A percentile compares a stretch with the other conserved stretches of the same genome.
Evolutionary conservation across 2,329 filamentous ascomycete species (phyloP).

Genomic region (Pseudonectria buxi): DNA sequence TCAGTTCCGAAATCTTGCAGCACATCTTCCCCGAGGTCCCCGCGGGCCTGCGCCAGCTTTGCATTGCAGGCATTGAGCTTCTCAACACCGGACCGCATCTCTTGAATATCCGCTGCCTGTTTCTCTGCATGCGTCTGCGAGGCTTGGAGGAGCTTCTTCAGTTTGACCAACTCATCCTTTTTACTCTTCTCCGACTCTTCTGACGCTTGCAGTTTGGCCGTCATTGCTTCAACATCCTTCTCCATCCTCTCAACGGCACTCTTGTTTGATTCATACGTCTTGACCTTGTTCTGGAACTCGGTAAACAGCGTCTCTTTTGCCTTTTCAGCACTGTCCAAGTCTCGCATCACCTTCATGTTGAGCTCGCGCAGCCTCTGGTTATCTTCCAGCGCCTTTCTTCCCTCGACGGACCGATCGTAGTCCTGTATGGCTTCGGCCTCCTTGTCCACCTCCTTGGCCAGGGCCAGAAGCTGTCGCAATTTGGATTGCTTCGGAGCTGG

Average conservation of each 20-base stretch:
- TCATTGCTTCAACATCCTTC: conserved; percentile 38
- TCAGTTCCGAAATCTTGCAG: conserved; percentile 13
- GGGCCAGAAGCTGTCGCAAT: conserved; percentile 18
- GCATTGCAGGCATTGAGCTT: conserved; percentile 14
- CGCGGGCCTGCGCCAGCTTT: conserved; percentile 14
- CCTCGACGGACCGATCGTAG: conserved; percentile 18
- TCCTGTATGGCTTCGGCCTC: conserved; percentile 21
- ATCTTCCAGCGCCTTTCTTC: conserved; percentile 16
- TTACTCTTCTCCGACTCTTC: conserved; percentile 37
- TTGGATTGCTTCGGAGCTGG: conserved; percentile 18
- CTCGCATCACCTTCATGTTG: conserved; percentile 18
- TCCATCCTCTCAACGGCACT: conserved; percentile 33
- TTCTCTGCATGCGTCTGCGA: conserved; percentile 12
- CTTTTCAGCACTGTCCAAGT: conserved; percentile 12
- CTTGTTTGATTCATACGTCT: conserved; percentile 21
- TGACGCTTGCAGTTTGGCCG: conserved; percentile 31
- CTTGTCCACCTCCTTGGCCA: conserved; percentile 22
- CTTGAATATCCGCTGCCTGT: conserved; percentile 16
- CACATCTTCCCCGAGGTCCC: conserved; percentile 17
- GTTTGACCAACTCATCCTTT: conserved; percentile 37
- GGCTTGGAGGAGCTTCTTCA: conserved; percentile 13
- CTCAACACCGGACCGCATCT: conserved; percentile 14
- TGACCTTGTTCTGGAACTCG: conserved; percentile 20
- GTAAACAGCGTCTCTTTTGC: conserved; percentile 16
- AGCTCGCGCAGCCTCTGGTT: conserved; percentile 19